A percentile compares a stretch with the other conserved stretches of the same genome.
Conservation (phyloP, 257 asterid genomes). For the Schizonepeta tenuifolia region DNA sequence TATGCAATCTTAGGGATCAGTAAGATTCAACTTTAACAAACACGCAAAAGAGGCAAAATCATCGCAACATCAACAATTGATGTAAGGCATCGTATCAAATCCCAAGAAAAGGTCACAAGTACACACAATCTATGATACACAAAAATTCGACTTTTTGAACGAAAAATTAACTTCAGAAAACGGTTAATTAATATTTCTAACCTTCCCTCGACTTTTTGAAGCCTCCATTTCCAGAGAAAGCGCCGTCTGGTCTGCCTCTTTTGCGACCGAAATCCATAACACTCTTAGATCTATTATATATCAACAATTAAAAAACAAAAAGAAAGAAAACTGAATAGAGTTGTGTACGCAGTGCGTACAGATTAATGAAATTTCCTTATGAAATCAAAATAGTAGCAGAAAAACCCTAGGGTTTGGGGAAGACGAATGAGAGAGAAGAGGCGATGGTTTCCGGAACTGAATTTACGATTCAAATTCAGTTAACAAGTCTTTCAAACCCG, state of each 20-base stretch:
- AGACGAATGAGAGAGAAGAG: constrained; percentile 29
- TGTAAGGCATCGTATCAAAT: neutral
- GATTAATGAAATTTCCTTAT: neutral
- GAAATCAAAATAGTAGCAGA: constrained; percentile 15
- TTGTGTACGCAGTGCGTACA: neutral
- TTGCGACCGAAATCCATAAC: constrained; percentile 50
- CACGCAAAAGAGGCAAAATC: neutral
- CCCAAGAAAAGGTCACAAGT: neutral
- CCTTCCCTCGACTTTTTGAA: constrained; percentile 50
- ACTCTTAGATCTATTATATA: constrained; percentile 19
- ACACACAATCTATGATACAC: neutral
- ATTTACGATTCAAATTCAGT: constrained; percentile 37
- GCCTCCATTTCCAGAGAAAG: constrained; percentile 43
- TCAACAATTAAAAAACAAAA: neutral
- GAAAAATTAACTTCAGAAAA: neutral
- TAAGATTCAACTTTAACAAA: neutral
- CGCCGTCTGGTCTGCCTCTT: constrained; percentile 44
- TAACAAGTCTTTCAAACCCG: constrained; percentile 21
- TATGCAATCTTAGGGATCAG: constrained; percentile 1
- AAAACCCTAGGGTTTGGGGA: constrained; percentile 42
- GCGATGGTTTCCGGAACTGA: constrained; percentile 37
- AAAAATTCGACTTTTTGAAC: neutral
- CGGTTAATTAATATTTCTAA: constrained; percentile 28
- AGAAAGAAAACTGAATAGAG: neutral
- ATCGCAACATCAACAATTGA: neutral